Evolutionary conservation across 805 yeast genomes (phyloP).

Genomic region (Lipomyces spencermartinsiae): DNA sequence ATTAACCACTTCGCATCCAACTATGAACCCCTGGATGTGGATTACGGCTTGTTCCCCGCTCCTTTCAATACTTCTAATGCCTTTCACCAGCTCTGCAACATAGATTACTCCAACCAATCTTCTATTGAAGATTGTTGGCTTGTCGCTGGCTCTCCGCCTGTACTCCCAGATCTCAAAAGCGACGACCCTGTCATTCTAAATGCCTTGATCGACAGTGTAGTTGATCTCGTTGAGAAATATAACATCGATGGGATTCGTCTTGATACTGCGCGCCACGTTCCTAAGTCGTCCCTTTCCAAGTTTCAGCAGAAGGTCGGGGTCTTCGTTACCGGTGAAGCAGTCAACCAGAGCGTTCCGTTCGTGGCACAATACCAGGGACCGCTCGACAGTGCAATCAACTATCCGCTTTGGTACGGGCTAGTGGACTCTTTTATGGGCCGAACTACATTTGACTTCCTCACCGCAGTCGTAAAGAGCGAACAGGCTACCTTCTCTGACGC

Average conservation of each 20-base stretch:
- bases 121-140: constrained; percentile 21
- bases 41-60: constrained; percentile 7
- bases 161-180: constrained; percentile 14
- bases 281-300: constrained; percentile 1
- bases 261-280: constrained; percentile 18
- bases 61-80: constrained; percentile 17
- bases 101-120: constrained; percentile 19
- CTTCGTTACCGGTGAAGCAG: constrained; percentile 16
- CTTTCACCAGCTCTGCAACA: constrained; percentile 15
- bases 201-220: not conserved
- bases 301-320: constrained; percentile 14
- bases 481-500: not conserved
- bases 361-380: constrained; percentile 17
- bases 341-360: constrained; percentile 4
- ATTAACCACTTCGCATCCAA: constrained; percentile 15
- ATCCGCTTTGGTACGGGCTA: constrained; percentile 7
- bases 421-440: constrained; percentile 2
- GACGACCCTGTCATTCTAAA: not conserved
- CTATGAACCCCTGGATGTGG: not conserved
- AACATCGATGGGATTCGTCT: constrained; percentile 22
- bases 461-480: not conserved
- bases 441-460: not conserved
- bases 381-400: constrained; percentile 21
- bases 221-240: not conserved
- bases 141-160: constrained; percentile 10